These are phyloP conservation scores for Chaetomium sp. DNA, from an alignment of 2,329 filamentous ascomycete genomes.

Conservation along the genomic window DNA sequence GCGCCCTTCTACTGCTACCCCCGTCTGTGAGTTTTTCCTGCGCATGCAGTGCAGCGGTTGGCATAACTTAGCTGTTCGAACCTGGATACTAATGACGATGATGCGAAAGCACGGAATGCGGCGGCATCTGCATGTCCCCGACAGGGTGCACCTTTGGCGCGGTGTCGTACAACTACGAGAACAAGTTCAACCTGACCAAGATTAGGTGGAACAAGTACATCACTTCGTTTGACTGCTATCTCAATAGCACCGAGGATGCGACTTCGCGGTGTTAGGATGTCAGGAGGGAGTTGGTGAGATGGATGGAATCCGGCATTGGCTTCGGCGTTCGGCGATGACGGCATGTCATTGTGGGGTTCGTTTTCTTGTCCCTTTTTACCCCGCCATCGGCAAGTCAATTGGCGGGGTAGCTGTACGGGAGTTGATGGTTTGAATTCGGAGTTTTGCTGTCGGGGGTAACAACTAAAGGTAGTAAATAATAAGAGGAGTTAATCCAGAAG, in stretches of 20 bases:
- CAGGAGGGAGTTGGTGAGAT: background rate
- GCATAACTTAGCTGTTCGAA: background rate
- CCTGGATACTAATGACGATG: background rate
- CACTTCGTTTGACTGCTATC: conserved; percentile 43
- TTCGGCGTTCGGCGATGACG: conserved; percentile 19
- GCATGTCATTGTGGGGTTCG: conserved; percentile 12
- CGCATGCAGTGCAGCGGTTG: too few relatives aligned
- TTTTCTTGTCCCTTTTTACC: conserved; percentile 19
- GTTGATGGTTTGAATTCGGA: background rate
- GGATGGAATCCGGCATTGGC: conserved; percentile 7
- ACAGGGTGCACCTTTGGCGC: conserved; percentile 56
- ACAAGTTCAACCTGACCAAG: conserved; percentile 52
- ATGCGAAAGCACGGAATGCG: conserved; percentile 40
- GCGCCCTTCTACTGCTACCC: conserved; percentile 54
- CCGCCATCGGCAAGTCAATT: conserved; percentile 28
- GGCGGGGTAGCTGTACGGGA: conserved; percentile 14
- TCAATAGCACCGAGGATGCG: conserved; percentile 13
- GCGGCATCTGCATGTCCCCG: conserved; percentile 51
- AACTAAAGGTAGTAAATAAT: background rate
- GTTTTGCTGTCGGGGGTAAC: background rate
- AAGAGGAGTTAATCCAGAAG: background rate
- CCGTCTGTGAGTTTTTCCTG: conserved; percentile 36
- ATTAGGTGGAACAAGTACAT: conserved; percentile 50
- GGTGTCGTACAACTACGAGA: conserved; percentile 48
- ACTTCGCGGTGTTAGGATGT: background rate